Evolutionary conservation across 169 alveolate genomes (phyloP), one percentile per base, ranked within the genome.

Genomic region (Cyclospora cayetanensis): DNA sequence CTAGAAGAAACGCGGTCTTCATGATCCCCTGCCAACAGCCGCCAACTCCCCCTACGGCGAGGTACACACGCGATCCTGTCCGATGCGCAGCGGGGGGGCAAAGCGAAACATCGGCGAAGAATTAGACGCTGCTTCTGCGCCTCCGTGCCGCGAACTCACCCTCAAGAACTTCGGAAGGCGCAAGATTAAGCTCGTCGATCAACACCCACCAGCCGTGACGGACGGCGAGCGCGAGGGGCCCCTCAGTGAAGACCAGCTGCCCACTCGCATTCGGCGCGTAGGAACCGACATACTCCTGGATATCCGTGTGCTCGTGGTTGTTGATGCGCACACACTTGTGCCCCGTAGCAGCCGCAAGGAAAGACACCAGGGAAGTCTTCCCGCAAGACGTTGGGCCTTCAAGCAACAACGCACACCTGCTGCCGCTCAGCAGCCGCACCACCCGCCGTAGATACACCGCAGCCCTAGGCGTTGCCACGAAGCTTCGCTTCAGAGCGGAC

Each of bases 331-430:
- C 97, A 90, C 98, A 98, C 90, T 96, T 97, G 93, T 99, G 99
- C 4, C 98, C 99, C 22, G 99, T 97, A 7, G 98, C 94, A 37
- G 95, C 96, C 0, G 99, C 98, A 68, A 99, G 94, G 95, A 97
- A 99, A 66, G 97, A 96, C 12, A 99, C 99, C 84, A 99, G 93
- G 11, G 99, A 97, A 15, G 99, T 99, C 94, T 99, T 99, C 25
- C 99, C 99, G 3, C 99, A 98, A 11, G 99, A 98, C 22, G 99
- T 99, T 1, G 99, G 99, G 1, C 99, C 99, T 94, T 99, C 99
- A 87, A 99, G 96, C 85, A 99, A 96, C 27, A 99, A 97, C 4
- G 99, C 99, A 60, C 98, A 98, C 39, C 98, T 96, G 63, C 98
- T 95, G 2, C 99, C 99, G 87, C 98, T 96, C 89, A 98, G 91